phyloP scores from a whole-genome alignment of 768 basidiomycete genomes.

The Goffeauzyma gilvescens region DNA sequence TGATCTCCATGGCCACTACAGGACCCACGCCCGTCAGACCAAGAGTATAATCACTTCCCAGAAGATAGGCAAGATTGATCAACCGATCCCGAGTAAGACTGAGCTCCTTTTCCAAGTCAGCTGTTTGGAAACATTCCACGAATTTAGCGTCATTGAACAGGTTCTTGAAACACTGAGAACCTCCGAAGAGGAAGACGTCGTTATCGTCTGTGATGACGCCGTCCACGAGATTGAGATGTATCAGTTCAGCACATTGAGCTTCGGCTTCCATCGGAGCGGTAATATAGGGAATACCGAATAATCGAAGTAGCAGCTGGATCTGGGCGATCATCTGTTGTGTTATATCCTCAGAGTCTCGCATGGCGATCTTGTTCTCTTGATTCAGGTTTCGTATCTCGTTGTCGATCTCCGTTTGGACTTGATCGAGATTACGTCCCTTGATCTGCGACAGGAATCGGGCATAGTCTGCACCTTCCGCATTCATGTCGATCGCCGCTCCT shows the following conservation, averaged over 20 bases:
- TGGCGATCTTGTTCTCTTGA: conserved; percentile 64
- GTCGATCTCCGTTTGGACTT: conserved; percentile 72
- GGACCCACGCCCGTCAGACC: conserved; percentile 83
- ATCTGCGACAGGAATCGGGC: conserved; percentile 82
- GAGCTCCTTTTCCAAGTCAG: conserved; percentile 71
- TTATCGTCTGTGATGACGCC: conserved; percentile 98
- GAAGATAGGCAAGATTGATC: conserved; percentile 71
- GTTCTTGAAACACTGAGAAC: conserved; percentile 87
- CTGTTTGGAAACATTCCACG: conserved; percentile 77
- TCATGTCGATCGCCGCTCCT: conserved; percentile 22
- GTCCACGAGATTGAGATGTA: conserved; percentile 67
- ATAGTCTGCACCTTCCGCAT: conserved; percentile 46
- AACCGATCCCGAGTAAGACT: conserved; percentile 70
- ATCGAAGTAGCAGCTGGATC: conserved; percentile 60
- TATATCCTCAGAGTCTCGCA: conserved; percentile 86
- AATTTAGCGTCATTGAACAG: conserved; percentile 99
- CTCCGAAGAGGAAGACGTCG: conserved; percentile 95
- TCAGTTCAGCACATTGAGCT: conserved; percentile 88
- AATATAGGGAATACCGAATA: conserved; percentile 94
- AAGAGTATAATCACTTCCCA: conserved; percentile 92
- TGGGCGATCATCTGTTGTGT: conserved; percentile 88
- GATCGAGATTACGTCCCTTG: conserved; percentile 62
- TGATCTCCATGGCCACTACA: conserved; percentile 84
- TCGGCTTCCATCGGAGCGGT: conserved; percentile 99
- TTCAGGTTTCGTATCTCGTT: conserved; percentile 68